phyloP scores from a whole-genome alignment of 2,329 filamentous ascomycete genomes.

The Epichloe baconii region DNA sequence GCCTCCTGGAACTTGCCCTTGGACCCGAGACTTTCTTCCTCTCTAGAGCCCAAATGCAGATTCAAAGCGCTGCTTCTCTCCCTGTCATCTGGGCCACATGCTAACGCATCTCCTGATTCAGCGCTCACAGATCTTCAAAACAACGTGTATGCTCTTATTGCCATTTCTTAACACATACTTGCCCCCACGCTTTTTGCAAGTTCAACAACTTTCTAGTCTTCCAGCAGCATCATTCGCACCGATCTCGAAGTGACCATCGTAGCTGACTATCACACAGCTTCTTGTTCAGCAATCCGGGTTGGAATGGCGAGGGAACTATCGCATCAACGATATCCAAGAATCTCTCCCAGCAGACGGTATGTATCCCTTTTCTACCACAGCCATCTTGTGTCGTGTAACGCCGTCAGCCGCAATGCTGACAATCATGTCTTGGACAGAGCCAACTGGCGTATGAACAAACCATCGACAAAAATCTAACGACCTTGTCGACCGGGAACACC shows the following conservation, averaged over 20 bases:
- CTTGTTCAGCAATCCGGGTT: constrained; percentile 47
- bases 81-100: constrained; percentile 4
- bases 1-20: neutral
- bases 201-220: neutral
- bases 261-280: constrained; percentile 26
- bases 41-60: neutral
- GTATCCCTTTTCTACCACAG: constrained; percentile 13
- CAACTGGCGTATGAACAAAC: constrained; percentile 40
- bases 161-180: neutral
- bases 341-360: constrained; percentile 41
- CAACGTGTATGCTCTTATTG: constrained; percentile 30
- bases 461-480: constrained; percentile 51
- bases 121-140: constrained; percentile 37
- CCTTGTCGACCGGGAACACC: constrained; percentile 57
- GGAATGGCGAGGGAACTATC: constrained; percentile 34
- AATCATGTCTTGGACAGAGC: constrained; percentile 14
- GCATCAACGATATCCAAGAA: constrained; percentile 43
- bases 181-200: neutral
- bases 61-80: neutral
- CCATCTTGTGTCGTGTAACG: neutral
- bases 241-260: neutral
- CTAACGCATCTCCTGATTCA: constrained; percentile 14
- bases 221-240: neutral
- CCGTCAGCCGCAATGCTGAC: neutral
- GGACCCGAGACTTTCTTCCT: neutral